Conservation (phyloP, 441 rosid species). For the Daphne laureola region DNA sequence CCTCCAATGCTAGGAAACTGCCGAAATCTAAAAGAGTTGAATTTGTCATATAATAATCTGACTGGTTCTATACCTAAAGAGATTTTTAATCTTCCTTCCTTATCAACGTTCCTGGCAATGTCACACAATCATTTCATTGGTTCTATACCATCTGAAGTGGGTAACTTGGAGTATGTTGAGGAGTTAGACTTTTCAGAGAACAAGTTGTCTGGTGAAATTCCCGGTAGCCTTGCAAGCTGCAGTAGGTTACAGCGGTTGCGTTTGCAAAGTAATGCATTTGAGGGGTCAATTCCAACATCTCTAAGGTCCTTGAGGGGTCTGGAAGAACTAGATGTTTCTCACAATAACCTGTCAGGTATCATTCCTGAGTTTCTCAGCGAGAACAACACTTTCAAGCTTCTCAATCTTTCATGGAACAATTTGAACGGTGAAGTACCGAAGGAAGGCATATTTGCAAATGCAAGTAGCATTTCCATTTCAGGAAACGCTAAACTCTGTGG, state of each 20-base stretch:
- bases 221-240: conserved; percentile 24
- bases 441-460: conserved; percentile 22
- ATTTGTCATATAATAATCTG: conserved; percentile 23
- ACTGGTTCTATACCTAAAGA: conserved; percentile 28
- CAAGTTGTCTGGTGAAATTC: conserved; percentile 32
- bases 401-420: conserved; percentile 34
- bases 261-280: conserved; percentile 25
- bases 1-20: conserved; percentile 32
- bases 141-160: conserved; percentile 25
- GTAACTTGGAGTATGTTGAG: conserved; percentile 17
- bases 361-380: conserved; percentile 28
- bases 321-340: conserved; percentile 31
- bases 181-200: conserved; percentile 32
- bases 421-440: conserved; percentile 22
- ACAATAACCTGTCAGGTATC: conserved; percentile 29
- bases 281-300: conserved; percentile 29
- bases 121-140: conserved; percentile 29
- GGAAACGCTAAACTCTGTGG: conserved; percentile 41
- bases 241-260: conserved; percentile 22
- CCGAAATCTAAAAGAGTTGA: conserved; percentile 16
- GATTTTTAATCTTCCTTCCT: conserved; percentile 27
- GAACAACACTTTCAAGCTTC: conserved; percentile 14
- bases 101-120: conserved; percentile 27
- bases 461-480: conserved; percentile 19
- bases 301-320: conserved; percentile 25